A percentile compares a stretch with the other conserved stretches of the same genome.
Conservation (phyloP, 768 basidiomycete species). For the Tricholoma matsutake region DNA sequence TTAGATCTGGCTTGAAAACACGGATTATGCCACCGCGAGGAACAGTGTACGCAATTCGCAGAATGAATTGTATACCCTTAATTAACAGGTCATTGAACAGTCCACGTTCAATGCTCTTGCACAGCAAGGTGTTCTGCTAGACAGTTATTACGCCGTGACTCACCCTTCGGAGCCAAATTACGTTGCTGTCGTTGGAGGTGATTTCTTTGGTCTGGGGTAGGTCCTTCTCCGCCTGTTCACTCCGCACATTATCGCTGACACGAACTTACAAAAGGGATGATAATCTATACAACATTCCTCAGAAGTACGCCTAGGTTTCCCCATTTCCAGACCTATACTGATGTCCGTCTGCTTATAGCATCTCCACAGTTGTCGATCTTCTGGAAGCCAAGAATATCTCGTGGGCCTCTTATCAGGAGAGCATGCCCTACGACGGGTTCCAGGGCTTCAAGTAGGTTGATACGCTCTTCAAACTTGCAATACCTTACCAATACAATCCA, state of each 20-base stretch:
- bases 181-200: slow-evolving; percentile 25
- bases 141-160: slow-evolving; percentile 46
- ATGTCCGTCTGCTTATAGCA: slow-evolving; percentile 2
- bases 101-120: slow-evolving; percentile 37
- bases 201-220: slow-evolving; percentile 1
- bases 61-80: slow-evolving; percentile 5
- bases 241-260: slow-evolving; percentile 17
- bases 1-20: slow-evolving; percentile 64
- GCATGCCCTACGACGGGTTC: slow-evolving; percentile 50
- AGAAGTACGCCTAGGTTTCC: slow-evolving; percentile 23
- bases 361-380: slow-evolving; percentile 58
- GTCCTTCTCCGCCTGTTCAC: not conserved
- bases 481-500: not conserved
- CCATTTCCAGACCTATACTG: not conserved
- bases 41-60: slow-evolving; percentile 12
- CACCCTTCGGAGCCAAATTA: slow-evolving; percentile 68
- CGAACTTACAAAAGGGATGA: slow-evolving; percentile 42
- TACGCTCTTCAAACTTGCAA: not conserved
- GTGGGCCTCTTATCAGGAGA: slow-evolving; percentile 63
- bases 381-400: slow-evolving; percentile 54
- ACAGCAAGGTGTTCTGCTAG: slow-evolving; percentile 46
- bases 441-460: slow-evolving; percentile 32
- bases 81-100: slow-evolving; percentile 4
- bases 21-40: slow-evolving; percentile 38
- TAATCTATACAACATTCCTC: slow-evolving; percentile 32